Percentiles rank a stretch among this genome's conserved stretches.
These are phyloP conservation scores for Agaricus subrufescens DNA, from an alignment of 768 basidiomycete species.

Conservation along the genomic window DNA sequence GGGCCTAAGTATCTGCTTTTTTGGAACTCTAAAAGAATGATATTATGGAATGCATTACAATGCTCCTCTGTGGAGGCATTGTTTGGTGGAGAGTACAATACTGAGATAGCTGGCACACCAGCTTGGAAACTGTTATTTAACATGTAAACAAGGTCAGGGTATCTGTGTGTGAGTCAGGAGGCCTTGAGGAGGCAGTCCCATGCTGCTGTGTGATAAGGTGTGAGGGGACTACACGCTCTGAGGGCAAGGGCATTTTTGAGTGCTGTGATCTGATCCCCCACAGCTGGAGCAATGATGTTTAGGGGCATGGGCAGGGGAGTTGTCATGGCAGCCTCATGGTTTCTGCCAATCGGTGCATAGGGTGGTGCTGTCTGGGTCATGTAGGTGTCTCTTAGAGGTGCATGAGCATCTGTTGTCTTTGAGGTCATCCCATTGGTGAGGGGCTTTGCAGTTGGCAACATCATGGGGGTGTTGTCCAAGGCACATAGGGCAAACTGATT, in stretches of 20 bases:
- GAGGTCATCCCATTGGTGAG: not conserved
- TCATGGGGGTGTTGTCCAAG: conserved; percentile 25
- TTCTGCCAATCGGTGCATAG: conserved; percentile 34
- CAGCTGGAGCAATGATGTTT: conserved; percentile 41
- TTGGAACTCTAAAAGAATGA: conserved; percentile 20
- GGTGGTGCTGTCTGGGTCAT: conserved; percentile 14
- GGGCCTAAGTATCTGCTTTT: conserved; percentile 28
- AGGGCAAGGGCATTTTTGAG: conserved; percentile 31
- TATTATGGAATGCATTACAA: conserved; percentile 9
- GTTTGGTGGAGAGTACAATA: conserved; percentile 29
- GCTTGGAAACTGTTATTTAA: conserved; percentile 28
- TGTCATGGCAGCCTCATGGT: conserved; percentile 18
- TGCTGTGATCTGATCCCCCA: conserved; percentile 29
- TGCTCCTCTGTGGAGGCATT: conserved; percentile 14
- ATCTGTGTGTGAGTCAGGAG: conserved; percentile 16
- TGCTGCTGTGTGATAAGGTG: conserved; percentile 22
- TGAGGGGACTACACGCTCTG: conserved; percentile 21
- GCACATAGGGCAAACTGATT: conserved; percentile 27
- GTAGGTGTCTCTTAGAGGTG: conserved; percentile 15
- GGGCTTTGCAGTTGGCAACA: conserved; percentile 17
- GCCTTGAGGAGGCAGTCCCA: conserved; percentile 24
- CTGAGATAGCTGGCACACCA: conserved; percentile 23
- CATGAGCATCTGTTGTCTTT: conserved; percentile 11
- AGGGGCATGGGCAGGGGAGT: conserved; percentile 14
- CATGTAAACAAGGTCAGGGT: conserved; percentile 18